phyloP scores from a whole-genome alignment of 1,284 basidiomycete genomes.

The Vanrija pseudolonga region DNA sequence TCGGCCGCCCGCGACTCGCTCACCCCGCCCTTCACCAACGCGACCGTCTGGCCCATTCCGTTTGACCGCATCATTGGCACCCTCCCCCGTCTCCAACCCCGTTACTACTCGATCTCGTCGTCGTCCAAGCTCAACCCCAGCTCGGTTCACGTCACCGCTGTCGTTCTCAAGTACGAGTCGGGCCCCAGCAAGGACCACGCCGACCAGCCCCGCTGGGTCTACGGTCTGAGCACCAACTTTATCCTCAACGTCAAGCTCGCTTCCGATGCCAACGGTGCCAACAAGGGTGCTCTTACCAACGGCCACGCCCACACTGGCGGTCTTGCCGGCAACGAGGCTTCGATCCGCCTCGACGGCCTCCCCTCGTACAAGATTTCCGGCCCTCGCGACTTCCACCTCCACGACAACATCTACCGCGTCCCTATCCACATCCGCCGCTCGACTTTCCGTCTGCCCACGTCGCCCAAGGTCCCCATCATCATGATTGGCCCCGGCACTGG shows the following conservation, averaged over 20 bases:
- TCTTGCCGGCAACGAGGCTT: constrained; percentile 9
- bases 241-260: constrained; percentile 83
- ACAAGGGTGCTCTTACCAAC: background rate
- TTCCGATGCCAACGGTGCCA: constrained; percentile 26
- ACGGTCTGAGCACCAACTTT: constrained; percentile 88
- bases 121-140: constrained; percentile 86
- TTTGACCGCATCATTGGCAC: constrained; percentile 94
- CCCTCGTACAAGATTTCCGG: constrained; percentile 85
- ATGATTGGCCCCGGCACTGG: constrained; percentile 99
- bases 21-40: constrained; percentile 55
- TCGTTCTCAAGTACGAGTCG: constrained; percentile 87
- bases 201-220: constrained; percentile 57
- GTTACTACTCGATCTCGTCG: constrained; percentile 98
- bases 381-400: constrained; percentile 73
- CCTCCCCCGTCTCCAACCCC: constrained; percentile 87
- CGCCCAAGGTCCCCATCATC: constrained; percentile 95
- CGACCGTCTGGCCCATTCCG: constrained; percentile 80
- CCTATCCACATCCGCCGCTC: constrained; percentile 93
- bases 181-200: constrained; percentile 56
- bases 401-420: constrained; percentile 67
- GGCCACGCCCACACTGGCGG: constrained; percentile 6
- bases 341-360: constrained; percentile 11
- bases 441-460: constrained; percentile 93
- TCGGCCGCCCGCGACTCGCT: constrained; percentile 74
- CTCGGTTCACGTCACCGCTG: constrained; percentile 89